These are phyloP conservation scores for Onygenales sp. DNA, from an alignment of 2,329 filamentous ascomycete genomes.

Conservation along the genomic window DNA sequence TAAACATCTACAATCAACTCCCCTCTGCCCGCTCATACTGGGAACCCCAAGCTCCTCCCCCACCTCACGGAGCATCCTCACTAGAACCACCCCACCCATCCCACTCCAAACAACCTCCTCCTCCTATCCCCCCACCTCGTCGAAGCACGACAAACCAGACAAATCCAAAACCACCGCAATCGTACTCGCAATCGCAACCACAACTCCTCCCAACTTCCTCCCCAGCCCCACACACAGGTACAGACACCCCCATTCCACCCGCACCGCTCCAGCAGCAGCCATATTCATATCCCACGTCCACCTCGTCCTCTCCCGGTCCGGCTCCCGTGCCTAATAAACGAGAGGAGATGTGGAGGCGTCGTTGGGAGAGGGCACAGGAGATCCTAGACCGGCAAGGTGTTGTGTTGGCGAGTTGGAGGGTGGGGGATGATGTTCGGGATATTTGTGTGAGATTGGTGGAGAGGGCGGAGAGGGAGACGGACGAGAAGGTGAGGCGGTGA, in stretches of 20 bases:
- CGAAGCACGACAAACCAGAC: slow-evolving; percentile 12
- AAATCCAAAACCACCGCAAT: not conserved
- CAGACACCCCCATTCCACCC: not conserved
- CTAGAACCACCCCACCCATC: slow-evolving; percentile 13
- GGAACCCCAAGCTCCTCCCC: slow-evolving; percentile 19
- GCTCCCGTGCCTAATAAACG: slow-evolving; percentile 31
- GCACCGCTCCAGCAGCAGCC: not conserved
- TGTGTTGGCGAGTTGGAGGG: slow-evolving; percentile 36
- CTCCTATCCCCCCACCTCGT: slow-evolving; percentile 19
- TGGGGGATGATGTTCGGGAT: slow-evolving; percentile 36
- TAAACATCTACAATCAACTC: slow-evolving; percentile 13
- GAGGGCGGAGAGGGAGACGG: slow-evolving; percentile 23
- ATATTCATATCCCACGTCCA: not conserved
- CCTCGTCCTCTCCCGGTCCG: slow-evolving; percentile 5
- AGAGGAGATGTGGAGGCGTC: slow-evolving; percentile 39
- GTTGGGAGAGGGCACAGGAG: slow-evolving; percentile 37
- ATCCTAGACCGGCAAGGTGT: slow-evolving; percentile 34
- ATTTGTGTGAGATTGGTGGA: slow-evolving; percentile 35
- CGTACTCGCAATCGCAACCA: not conserved
- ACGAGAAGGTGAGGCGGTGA: not conserved
- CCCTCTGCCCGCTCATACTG: slow-evolving; percentile 10
- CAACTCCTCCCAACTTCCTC: not conserved
- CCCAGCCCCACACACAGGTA: not conserved
- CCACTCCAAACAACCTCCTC: slow-evolving; percentile 18
- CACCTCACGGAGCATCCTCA: slow-evolving; percentile 1